Evolutionary conservation across 2,329 filamentous ascomycete genomes (phyloP).

Genomic region (Ophiognomonia clavigignenti-juglandacearum): DNA sequence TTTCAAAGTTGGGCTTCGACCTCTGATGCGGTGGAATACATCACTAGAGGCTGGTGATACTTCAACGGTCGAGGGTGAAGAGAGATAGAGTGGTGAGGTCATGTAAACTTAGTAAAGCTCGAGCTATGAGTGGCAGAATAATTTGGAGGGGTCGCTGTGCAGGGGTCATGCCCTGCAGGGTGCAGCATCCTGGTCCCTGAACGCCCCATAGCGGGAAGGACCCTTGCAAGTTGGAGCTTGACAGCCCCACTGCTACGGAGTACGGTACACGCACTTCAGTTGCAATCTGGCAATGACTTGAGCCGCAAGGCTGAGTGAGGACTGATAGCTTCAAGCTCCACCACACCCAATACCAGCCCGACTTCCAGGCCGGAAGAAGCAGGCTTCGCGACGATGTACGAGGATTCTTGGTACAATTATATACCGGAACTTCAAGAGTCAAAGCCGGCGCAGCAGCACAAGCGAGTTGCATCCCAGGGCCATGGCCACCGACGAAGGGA

Average conservation of each 20-base stretch:
- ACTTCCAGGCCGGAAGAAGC: background rate
- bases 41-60: background rate
- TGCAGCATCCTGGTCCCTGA: background rate
- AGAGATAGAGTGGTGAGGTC: background rate
- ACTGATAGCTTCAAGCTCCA: background rate
- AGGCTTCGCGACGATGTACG: constrained; percentile 58
- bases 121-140: constrained; percentile 11
- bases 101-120: constrained; percentile 12
- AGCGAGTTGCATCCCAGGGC: constrained; percentile 38
- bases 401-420: constrained; percentile 81
- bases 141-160: too few relatives aligned
- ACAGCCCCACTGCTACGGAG: constrained; percentile 9
- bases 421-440: constrained; percentile 49
- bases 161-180: background rate
- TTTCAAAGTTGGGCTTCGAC: background rate
- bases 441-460: constrained; percentile 32
- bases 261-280: background rate
- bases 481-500: constrained; percentile 56
- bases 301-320: constrained; percentile 11
- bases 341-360: constrained; percentile 1
- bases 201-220: constrained; percentile 2
- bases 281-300: constrained; percentile 15
- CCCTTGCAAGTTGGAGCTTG: constrained; percentile 5
- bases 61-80: background rate
- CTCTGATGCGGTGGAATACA: background rate